A percentile compares a stretch with the other conserved stretches of the same genome.
Evolutionary conservation across 2,329 filamentous ascomycete genomes (phyloP).

Genomic region (Colletotrichum lupini): DNA sequence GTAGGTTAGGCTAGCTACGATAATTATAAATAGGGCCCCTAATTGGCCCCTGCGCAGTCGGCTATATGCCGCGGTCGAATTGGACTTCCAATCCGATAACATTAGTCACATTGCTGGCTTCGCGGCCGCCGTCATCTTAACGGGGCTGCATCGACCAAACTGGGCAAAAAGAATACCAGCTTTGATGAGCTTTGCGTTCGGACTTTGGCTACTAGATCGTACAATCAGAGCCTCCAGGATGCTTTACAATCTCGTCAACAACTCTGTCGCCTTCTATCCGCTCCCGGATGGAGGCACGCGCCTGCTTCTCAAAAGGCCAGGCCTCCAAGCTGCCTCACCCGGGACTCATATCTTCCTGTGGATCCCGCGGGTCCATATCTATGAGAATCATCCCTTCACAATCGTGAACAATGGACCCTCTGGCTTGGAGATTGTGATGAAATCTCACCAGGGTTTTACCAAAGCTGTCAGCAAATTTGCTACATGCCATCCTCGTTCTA

Average conservation of each 20-base stretch:
- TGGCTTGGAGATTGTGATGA: conserved; percentile 60
- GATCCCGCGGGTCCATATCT: conserved; percentile 61
- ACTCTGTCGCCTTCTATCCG: conserved; percentile 52
- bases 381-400: conserved; percentile 67
- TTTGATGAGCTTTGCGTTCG: conserved; percentile 50
- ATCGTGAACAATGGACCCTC: conserved; percentile 55
- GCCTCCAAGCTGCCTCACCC: conserved; percentile 41
- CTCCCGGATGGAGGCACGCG: conserved; percentile 57
- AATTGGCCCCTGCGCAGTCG: too few relatives aligned
- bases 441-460: conserved; percentile 63
- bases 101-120: conserved; percentile 55
- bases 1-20: too few relatives aligned
- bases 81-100: too few relatives aligned
- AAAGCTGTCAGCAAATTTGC: conserved; percentile 58
- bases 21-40: too few relatives aligned
- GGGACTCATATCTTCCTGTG: conserved; percentile 63
- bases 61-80: too few relatives aligned
- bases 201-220: conserved; percentile 58
- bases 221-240: conserved; percentile 47
- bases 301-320: conserved; percentile 56
- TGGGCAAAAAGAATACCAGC: conserved; percentile 49
- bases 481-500: conserved; percentile 48
- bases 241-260: conserved; percentile 49
- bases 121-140: conserved; percentile 50
- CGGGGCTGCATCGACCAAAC: conserved; percentile 56